These are phyloP conservation scores for Entomortierella parvispora DNA, from an alignment of 192 early-diverging fungal genomes.

Conservation along the genomic window DNA sequence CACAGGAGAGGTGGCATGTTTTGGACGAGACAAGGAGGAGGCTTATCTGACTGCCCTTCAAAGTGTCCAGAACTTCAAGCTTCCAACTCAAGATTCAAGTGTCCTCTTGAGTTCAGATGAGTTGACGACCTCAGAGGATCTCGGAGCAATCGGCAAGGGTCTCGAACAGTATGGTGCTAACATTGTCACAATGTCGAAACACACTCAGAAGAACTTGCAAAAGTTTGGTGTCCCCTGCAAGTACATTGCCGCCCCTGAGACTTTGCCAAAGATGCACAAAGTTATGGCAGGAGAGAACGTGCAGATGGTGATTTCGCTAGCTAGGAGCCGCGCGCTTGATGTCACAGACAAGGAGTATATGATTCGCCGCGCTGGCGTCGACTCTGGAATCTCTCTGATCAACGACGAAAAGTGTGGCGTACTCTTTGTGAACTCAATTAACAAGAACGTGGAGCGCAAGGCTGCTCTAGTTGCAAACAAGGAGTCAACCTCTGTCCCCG, in stretches of 20 bases:
- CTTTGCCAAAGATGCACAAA: conserved; percentile 65
- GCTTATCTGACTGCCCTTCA: conserved; percentile 85
- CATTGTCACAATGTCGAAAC: conserved; percentile 74
- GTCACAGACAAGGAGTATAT: conserved; percentile 76
- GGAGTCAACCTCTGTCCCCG: conserved; percentile 59
- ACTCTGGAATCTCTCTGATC: conserved; percentile 95
- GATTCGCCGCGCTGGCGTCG: conserved; percentile 93
- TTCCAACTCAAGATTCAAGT: conserved; percentile 75
- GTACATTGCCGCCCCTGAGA: conserved; percentile 55
- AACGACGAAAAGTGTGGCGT: conserved; percentile 95
- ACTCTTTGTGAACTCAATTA: conserved; percentile 90
- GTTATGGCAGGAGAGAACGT: conserved; percentile 68
- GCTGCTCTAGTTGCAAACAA: conserved; percentile 40
- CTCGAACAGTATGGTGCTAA: conserved; percentile 73
- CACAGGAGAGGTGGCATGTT: conserved; percentile 98
- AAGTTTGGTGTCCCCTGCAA: conserved; percentile 52
- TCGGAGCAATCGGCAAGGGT: conserved; percentile 73
- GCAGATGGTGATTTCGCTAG: conserved; percentile 78
- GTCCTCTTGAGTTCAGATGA: conserved; percentile 79
- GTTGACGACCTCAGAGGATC: conserved; percentile 76
- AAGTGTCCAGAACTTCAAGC: conserved; percentile 90
- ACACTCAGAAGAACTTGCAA: conserved; percentile 62
- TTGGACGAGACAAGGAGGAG: conserved; percentile 90
- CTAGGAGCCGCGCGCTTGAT: conserved; percentile 70
- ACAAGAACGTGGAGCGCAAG: conserved; percentile 58